A percentile compares a stretch with the other conserved stretches of the same genome.
phyloP scores from a whole-genome alignment of 2,329 filamentous ascomycete genomes.

The Ciborinia camelliae region DNA sequence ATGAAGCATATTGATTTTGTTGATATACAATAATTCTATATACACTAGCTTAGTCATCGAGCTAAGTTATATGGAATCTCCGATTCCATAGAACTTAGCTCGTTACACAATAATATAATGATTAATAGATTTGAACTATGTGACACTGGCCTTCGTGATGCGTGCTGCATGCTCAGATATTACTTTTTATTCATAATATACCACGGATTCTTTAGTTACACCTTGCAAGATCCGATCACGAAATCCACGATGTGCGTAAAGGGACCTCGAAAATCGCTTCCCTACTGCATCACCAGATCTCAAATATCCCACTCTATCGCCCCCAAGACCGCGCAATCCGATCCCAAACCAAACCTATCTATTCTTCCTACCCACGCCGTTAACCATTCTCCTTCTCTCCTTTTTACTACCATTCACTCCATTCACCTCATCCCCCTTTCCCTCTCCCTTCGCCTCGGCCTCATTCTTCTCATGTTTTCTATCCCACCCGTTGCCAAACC shows the following conservation, averaged over 20 bases:
- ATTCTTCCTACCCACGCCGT: background rate
- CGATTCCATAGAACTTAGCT: too few relatives aligned
- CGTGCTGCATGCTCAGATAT: background rate
- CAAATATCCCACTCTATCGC: background rate
- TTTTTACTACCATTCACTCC: background rate
- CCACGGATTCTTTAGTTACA: background rate
- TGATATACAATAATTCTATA: too few relatives aligned
- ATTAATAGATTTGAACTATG: too few relatives aligned
- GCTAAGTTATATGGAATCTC: too few relatives aligned
- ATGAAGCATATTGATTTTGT: too few relatives aligned
- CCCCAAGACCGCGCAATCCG: too few relatives aligned
- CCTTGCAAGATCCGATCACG: background rate
- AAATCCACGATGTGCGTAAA: background rate
- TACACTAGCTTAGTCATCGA: too few relatives aligned
- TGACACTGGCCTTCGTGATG: too few relatives aligned
- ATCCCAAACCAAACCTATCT: background rate
- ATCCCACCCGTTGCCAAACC: conserved; percentile 18
- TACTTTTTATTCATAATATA: background rate
- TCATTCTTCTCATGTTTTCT: too few relatives aligned
- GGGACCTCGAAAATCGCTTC: background rate
- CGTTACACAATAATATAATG: too few relatives aligned
- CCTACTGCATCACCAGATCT: too few relatives aligned
- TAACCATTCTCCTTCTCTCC: background rate
- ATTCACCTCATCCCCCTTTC: background rate
- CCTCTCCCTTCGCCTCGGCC: background rate